Percentiles rank a stretch among this genome's conserved stretches.
Evolutionary conservation across 441 rosid species (phyloP).

Genomic region (Pelargonium cotyledonis): DNA sequence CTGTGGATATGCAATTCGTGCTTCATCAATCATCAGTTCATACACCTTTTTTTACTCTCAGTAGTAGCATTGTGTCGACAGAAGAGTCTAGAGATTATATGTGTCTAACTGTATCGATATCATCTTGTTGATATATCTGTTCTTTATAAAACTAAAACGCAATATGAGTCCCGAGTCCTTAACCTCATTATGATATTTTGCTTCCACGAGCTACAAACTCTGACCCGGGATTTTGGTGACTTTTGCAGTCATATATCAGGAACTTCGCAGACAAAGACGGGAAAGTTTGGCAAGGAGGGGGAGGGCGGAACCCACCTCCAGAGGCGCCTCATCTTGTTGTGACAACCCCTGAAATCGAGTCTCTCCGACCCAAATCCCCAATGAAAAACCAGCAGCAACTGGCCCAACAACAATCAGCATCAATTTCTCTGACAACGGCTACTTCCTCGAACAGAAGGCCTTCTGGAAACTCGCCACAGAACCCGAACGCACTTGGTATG

Average conservation of each 20-base stretch:
- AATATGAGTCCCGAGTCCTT: too few species aligned
- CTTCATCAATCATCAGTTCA: too few species aligned
- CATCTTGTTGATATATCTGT: too few species aligned
- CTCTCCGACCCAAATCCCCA: constrained; percentile 89
- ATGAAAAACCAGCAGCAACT: constrained; percentile 92
- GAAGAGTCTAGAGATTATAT: too few species aligned
- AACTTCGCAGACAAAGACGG: constrained; percentile 90
- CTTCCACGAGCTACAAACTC: background rate
- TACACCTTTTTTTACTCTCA: too few species aligned
- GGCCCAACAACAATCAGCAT: constrained; percentile 50
- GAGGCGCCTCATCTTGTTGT: constrained; percentile 84
- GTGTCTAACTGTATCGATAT: too few species aligned
- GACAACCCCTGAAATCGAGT: constrained; percentile 82
- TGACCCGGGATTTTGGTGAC: constrained; percentile 10
- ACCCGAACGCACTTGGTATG: constrained; percentile 39
- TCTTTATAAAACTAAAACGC: too few species aligned
- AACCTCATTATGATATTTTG: background rate
- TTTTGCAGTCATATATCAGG: constrained; percentile 54
- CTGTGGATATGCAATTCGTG: too few species aligned
- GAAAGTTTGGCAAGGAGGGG: constrained; percentile 99
- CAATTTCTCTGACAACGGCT: constrained; percentile 56
- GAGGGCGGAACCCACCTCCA: constrained; percentile 94
- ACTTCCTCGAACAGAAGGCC: constrained; percentile 62
- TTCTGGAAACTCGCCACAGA: constrained; percentile 68
- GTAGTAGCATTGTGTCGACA: too few species aligned